Evolutionary conservation across 2,329 filamentous ascomycete species (phyloP).

Genomic region (Sporothrix luriei): DNA sequence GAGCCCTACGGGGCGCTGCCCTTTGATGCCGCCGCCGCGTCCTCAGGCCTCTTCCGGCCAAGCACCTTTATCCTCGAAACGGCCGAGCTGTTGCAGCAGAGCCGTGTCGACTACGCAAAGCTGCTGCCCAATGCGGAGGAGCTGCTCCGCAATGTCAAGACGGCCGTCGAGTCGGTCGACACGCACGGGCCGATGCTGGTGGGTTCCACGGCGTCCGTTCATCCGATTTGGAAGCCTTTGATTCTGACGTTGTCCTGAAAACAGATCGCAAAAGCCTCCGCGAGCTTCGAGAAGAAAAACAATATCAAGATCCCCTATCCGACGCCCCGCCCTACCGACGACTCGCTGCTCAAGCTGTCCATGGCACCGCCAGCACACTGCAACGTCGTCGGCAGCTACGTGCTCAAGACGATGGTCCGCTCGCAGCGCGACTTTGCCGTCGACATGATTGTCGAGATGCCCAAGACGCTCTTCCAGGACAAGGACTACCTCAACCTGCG

Average conservation of each 20-base stretch:
- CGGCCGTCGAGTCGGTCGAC: conserved; percentile 54
- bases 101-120: conserved; percentile 55
- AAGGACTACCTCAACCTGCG: conserved; percentile 93
- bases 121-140: conserved; percentile 53
- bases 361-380: conserved; percentile 75
- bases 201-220: conserved; percentile 38
- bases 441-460: conserved; percentile 88
- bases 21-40: conserved; percentile 40
- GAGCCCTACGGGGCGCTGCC: conserved; percentile 25
- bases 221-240: neutral
- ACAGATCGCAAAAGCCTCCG: conserved; percentile 68
- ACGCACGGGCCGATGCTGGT: conserved; percentile 56
- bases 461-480: conserved; percentile 76
- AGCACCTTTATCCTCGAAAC: conserved; percentile 63
- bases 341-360: conserved; percentile 78
- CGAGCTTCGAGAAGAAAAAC: conserved; percentile 67
- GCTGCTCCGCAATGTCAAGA: conserved; percentile 56
- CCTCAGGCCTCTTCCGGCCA: conserved; percentile 43
- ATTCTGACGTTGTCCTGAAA: neutral
- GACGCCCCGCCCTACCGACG: conserved; percentile 71
- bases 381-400: conserved; percentile 88
- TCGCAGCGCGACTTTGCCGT: conserved; percentile 62
- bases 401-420: conserved; percentile 72
- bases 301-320: conserved; percentile 81
- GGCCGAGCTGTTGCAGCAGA: conserved; percentile 60